Conservation (phyloP, 495 filamentous ascomycete species). For the Aspergillus carlsbadensis region DNA sequence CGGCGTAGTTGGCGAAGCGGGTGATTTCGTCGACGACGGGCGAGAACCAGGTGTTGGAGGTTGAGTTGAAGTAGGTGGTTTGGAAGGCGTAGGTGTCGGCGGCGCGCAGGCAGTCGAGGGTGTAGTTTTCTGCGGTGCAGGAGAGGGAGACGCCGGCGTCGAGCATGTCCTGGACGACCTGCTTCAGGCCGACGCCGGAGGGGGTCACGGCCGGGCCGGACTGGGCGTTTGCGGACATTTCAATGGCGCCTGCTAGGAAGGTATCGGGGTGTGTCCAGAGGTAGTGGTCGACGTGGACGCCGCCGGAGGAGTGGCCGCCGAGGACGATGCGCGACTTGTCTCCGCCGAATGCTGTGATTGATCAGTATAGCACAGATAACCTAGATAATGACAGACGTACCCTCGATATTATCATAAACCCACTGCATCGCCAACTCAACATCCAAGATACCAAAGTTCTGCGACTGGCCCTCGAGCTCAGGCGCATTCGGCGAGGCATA, state of each 20-base stretch:
- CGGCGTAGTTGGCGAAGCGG: constrained; percentile 25
- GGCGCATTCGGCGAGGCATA: constrained; percentile 27
- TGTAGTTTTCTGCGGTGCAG: constrained; percentile 21
- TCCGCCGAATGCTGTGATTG: constrained; percentile 23
- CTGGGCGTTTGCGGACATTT: constrained; percentile 29
- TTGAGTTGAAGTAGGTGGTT: constrained; percentile 28
- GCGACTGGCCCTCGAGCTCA: constrained; percentile 25
- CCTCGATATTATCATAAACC: constrained; percentile 27
- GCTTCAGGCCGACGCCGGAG: constrained; percentile 19
- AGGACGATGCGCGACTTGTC: constrained; percentile 26
- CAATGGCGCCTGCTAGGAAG: constrained; percentile 28
- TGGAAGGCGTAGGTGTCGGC: constrained; percentile 25
- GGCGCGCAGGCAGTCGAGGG: constrained; percentile 25
- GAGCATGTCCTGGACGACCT: constrained; percentile 22
- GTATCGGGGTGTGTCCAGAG: constrained; percentile 29
- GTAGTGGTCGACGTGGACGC: constrained; percentile 28
- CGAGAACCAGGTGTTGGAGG: constrained; percentile 29
- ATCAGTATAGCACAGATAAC: background rate
- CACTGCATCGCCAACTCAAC: constrained; percentile 27
- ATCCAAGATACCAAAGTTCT: constrained; percentile 31
- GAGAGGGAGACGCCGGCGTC: constrained; percentile 21
- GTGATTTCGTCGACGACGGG: constrained; percentile 24
- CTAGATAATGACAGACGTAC: constrained; percentile 7
- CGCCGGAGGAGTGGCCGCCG: constrained; percentile 27
- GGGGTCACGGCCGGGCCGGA: constrained; percentile 24